Percentiles rank a stretch among this genome's conserved stretches.
phyloP scores from a whole-genome alignment of 192 early-diverging fungal species.

The Thamnidium elegans region DNA sequence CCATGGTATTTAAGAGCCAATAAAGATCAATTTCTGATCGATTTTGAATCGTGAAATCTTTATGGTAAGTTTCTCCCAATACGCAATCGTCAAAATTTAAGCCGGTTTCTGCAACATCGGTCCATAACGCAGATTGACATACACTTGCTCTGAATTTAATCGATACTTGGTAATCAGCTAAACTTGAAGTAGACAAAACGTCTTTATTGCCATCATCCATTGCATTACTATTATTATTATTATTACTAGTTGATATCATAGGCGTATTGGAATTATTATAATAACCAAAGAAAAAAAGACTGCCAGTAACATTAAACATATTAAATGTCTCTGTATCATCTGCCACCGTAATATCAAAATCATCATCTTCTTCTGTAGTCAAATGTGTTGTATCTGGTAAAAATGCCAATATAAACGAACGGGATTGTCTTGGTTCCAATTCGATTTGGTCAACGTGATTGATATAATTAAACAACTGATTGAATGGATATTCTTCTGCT shows the following conservation, averaged over 20 bases:
- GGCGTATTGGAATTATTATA: slow-evolving; percentile 21
- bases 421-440: slow-evolving; percentile 63
- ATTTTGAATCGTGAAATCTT: slow-evolving; percentile 87
- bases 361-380: slow-evolving; percentile 29
- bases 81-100: slow-evolving; percentile 95
- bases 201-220: slow-evolving; percentile 1
- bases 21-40: slow-evolving; percentile 88
- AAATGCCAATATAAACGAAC: slow-evolving; percentile 78
- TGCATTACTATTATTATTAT: background rate
- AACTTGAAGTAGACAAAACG: slow-evolving; percentile 13
- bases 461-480: slow-evolving; percentile 93
- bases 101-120: slow-evolving; percentile 89
- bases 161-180: slow-evolving; percentile 54
- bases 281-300: slow-evolving; percentile 82
- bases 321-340: slow-evolving; percentile 62
- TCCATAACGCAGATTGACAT: slow-evolving; percentile 88
- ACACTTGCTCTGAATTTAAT: slow-evolving; percentile 81
- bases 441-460: slow-evolving; percentile 71
- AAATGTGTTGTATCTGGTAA: slow-evolving; percentile 50
- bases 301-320: slow-evolving; percentile 77
- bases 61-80: slow-evolving; percentile 82
- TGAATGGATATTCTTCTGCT: slow-evolving; percentile 61
- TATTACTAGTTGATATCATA: background rate
- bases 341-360: slow-evolving; percentile 30
- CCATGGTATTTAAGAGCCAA: slow-evolving; percentile 77